These are phyloP conservation scores for Aspergillus nidulans DNA, from an alignment of 495 filamentous ascomycete species.

Conservation along the genomic window DNA sequence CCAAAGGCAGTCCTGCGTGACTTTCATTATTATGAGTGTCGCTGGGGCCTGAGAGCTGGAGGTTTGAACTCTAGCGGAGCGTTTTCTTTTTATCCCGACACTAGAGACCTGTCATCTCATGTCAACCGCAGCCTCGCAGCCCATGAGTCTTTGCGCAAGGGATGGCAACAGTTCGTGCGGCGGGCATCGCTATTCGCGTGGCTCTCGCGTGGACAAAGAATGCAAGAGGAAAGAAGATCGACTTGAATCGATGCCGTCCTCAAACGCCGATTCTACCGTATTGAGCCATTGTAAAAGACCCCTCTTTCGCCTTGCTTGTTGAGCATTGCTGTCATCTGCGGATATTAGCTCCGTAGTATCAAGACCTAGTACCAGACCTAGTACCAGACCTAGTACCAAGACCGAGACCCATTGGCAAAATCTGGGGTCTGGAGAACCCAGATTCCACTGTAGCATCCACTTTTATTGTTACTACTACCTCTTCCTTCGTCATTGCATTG, in stretches of 20 bases:
- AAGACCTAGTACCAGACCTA: not conserved
- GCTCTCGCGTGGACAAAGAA: constrained; percentile 14
- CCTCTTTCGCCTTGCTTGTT: not conserved
- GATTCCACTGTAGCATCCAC: not conserved
- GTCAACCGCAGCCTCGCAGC: not conserved
- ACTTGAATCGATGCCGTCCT: not conserved
- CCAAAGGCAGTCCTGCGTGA: not conserved
- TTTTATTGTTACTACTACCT: not conserved
- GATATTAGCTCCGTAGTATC: not conserved
- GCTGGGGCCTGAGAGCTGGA: not conserved
- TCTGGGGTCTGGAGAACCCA: not conserved
- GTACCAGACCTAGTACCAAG: not conserved
- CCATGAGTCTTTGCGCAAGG: not conserved
- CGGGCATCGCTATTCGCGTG: constrained; percentile 6
- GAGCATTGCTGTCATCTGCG: not conserved
- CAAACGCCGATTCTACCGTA: not conserved
- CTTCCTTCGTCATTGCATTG: not conserved
- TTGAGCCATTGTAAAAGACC: not conserved
- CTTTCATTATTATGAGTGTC: not conserved
- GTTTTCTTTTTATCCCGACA: too few species aligned
- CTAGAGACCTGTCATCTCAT: not conserved
- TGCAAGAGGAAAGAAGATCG: not conserved
- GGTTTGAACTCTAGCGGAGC: too few species aligned
- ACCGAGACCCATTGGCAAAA: not conserved
- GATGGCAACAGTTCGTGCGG: not conserved